Conservation (phyloP, 148 eudicot genomes). For the Rheum nobile region DNA sequence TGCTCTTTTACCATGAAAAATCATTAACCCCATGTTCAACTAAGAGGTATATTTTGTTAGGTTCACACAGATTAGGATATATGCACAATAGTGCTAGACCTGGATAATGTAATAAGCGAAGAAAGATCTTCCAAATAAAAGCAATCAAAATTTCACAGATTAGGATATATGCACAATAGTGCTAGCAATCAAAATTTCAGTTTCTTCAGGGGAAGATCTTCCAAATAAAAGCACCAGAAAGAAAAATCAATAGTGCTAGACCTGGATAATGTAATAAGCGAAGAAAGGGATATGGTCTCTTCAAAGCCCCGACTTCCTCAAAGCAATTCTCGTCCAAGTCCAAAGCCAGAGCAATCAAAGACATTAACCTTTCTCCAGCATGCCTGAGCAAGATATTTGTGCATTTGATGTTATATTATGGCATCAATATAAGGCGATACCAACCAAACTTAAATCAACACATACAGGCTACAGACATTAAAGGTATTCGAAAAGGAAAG, state of each 20-base stretch:
- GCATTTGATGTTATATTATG: not conserved
- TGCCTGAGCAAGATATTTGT: slow-evolving; percentile 26
- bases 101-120: slow-evolving; percentile 79
- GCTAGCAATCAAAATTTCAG: not conserved
- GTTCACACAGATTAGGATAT: not conserved
- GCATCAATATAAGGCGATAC: not conserved
- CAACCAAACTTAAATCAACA: not conserved
- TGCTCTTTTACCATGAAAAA: not conserved
- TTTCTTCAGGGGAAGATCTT: not conserved
- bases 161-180: not conserved
- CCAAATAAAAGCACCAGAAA: not conserved
- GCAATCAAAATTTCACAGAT: too few species aligned
- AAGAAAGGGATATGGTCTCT: slow-evolving; percentile 40
- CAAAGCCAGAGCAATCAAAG: slow-evolving; percentile 55
- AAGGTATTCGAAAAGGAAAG: not conserved
- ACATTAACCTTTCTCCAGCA: slow-evolving; percentile 36
- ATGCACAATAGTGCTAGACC: slow-evolving; percentile 23
- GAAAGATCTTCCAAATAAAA: too few species aligned
- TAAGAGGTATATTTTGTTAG: not conserved
- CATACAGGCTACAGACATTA: not conserved
- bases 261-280: slow-evolving; percentile 86
- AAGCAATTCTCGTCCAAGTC: slow-evolving; percentile 61
- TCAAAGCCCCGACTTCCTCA: slow-evolving; percentile 38
- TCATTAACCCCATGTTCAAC: not conserved
- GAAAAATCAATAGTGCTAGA: not conserved